Evolutionary conservation across 352 stramenopile genomes (phyloP), one percentile per base, ranked within the genome.

Genomic region (Bremia lactucae): DNA sequence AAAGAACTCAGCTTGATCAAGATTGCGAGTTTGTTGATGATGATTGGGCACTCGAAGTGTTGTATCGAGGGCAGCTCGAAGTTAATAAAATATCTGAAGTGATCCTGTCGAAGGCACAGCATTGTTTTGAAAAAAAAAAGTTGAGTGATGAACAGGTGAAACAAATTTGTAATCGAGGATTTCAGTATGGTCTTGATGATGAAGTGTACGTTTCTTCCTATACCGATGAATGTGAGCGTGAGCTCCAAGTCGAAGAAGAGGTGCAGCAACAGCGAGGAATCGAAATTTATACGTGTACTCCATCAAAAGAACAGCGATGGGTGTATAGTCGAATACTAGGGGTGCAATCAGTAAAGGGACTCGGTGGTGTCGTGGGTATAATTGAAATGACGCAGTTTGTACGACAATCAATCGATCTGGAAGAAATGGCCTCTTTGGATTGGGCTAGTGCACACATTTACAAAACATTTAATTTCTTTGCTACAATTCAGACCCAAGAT

Each of bases 171-270:
- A 4, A 25, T 7, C 24, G 19, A 41, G 41, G 55, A 0, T 29
- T 24, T 4, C 19, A 21, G 4, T 83, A 59, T 31, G 66, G 62
- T 54, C 29, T 67, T 8, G 59, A 83, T 14, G 50, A 72, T 22
- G 57, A 61, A 40, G 46, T 80, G 0, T 51, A 68, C 4, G 42
- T 73, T 14, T 68, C 54, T 13, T 40, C 53, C 0, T 68, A 74
- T 33, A 61, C 44, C 11, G 59, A 74, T 28, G 60, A 84, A 34
- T 83, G 65, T 9, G 71, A 83, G 46, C 66, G 64, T 7, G 67
- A 84, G 46, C 24, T 83, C 11, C 67, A 79, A 14, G 38, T 77
- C 9, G 49, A 83, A 36, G 54, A 79, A 22, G 66, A 78, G 23
- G 36, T 65, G 14, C 46, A 80, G 33, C 40, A 65, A 13, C 39